phyloP scores from a whole-genome alignment of 2,329 filamentous ascomycete species.

The Lasiodiplodia theobromae region DNA sequence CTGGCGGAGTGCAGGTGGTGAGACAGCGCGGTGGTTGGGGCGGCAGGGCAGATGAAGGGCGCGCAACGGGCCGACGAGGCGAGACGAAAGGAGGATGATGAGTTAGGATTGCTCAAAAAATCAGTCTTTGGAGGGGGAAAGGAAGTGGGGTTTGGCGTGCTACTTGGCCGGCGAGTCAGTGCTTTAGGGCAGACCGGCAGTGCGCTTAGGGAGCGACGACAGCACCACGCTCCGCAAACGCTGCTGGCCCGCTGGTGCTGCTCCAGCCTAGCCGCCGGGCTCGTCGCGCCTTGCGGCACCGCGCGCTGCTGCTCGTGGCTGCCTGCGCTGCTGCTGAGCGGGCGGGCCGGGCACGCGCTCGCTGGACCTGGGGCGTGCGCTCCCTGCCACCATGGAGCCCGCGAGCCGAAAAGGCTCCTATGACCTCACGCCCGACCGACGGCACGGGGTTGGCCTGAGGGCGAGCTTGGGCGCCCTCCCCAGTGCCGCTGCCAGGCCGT shows the following conservation, averaged over 20 bases:
- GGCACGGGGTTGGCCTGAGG: conserved; percentile 8
- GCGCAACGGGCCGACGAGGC: conserved; percentile 30
- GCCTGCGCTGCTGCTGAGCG: conserved; percentile 2
- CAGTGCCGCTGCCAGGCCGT: not conserved
- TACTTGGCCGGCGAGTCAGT: conserved; percentile 28
- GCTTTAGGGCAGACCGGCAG: conserved; percentile 22
- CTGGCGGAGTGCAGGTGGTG: not conserved
- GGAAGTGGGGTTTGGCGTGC: conserved; percentile 29
- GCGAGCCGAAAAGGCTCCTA: not conserved
- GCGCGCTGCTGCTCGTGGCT: not conserved
- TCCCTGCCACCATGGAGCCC: not conserved
- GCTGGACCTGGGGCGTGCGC: conserved; percentile 2
- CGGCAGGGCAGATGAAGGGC: conserved; percentile 19
- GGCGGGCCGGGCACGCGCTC: not conserved
- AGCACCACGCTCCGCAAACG: not conserved
- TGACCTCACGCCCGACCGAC: not conserved
- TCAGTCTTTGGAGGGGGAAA: conserved; percentile 27
- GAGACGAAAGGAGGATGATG: conserved; percentile 28
- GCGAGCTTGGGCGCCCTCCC: conserved; percentile 11
- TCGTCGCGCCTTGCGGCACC: not conserved
- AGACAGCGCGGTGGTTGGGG: conserved; percentile 4
- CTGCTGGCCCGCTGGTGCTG: not conserved
- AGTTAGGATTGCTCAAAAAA: conserved; percentile 21
- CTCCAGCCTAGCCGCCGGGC: not conserved
- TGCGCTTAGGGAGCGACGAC: conserved; percentile 16